Base-by-base conservation (phyloP, 805 yeast genomes). In the Brettanomyces nanus region DNA sequence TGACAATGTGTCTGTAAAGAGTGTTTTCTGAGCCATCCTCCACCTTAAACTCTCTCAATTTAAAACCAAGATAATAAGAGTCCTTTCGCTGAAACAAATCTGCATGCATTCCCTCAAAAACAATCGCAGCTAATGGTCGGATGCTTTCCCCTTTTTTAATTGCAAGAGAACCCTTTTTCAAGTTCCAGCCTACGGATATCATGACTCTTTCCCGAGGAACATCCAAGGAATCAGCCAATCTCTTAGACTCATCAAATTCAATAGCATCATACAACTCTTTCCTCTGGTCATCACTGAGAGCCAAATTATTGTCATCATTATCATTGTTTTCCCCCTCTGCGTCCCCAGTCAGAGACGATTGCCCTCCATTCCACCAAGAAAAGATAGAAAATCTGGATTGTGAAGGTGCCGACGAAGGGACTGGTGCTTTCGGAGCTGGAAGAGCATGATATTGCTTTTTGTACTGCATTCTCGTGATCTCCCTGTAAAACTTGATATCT, bases 261-360 rank as follows among this genome's bases (percentile, higher is more conserved):
- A 92, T 89, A 0, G 97, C 95, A 43, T 85, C 95, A 52, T 86
- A 89, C 17, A 92, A 66, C 42, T 94, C 98, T 52, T 85, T 71
- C 45, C 85, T 71, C 52, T 92, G 96, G 47, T 87, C 95, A 11
- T 85, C 95, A 0, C 92, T 75, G 56, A 92, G 72, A 5, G 66
- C 64, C 20, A 78, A 54, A 2, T 67, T 62, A 3, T 54, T 51
- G 3, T 52, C 42, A 1, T 52, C 20, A 3, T 43, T 35, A 3
- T 56, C 34, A 4, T 48, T 33, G 14, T 45, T 45, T 37, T 36
- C 18, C 29, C 41, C 43, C 9, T 31, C 26, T 3, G 7, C 21
- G 2, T 23, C 23, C 18, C 28, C 26, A 65, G 64, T 42, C 73
- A 20, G 35, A 10, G 10, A 28, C 9, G 14, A 17, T 18, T 18